Evolutionary conservation across 345 rosid species (phyloP), one percentile per base, ranked within the genome.

Genomic region (Sisymbrium irio): DNA sequence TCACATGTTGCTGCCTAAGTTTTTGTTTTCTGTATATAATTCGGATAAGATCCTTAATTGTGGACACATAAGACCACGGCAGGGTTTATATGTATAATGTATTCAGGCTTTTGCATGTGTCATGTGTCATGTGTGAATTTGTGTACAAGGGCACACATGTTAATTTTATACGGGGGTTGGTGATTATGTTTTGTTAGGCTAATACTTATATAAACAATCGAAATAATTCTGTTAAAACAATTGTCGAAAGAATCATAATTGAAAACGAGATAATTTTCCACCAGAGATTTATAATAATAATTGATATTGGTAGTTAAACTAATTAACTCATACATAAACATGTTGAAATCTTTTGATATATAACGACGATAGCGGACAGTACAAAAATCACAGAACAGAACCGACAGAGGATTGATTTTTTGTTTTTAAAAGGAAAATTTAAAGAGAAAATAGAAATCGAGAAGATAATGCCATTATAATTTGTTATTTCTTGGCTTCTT

Each of bases 1-100:
- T 75, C 73, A 67, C n/a, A 49, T 28, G 54, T 67, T 67, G 63
- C 55, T 67, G 63, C 55, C 67, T 47, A 59, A 28, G n/a, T n/a
- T n/a, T 36, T 57, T 57, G 11, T 55, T 4, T 42, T 22, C 57
- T 41, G 42, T 46, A 36, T 56, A 8, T 14, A 59, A 4, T 18
- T 57, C 8, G 28, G 60, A 57, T 57, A 25, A 57, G 51, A 65
- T 36, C 57, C 9, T 12, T 12, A 12, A 25, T 65, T 14, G 30
- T 42, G 36, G 63, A 53, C 37, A 42, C 18, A 53, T 33, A 14
- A 19, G 25, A 53, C 36, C 58, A 25, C 9, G 25, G 4, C 9
- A 51, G 9, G 32, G 39, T 54, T 54, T n/a, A 3, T 8, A 28
- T 30, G 9, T 54, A 54, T 45, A 4, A 28, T 30, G 9, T 54